Conservation (phyloP, 177 flowering plant species). For the Vitis hybrid region DNA sequence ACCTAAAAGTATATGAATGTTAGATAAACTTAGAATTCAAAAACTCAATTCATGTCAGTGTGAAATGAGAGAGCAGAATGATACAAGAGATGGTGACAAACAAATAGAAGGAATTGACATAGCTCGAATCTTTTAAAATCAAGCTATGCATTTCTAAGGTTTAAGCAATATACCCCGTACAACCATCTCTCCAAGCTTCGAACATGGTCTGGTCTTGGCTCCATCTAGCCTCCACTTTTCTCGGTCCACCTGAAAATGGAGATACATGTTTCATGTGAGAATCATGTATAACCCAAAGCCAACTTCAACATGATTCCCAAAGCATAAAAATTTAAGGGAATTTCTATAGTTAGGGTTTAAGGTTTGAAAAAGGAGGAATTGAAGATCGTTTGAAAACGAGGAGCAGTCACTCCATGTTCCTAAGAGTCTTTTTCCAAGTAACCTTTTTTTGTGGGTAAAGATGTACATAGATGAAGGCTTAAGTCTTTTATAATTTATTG, state of each 20-base stretch:
- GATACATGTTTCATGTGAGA: neutral
- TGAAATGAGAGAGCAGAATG: neutral
- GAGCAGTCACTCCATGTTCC: too few relatives aligned
- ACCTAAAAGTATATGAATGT: slow-evolving; percentile 40
- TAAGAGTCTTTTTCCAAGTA: too few relatives aligned
- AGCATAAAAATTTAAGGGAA: neutral
- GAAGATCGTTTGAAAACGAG: too few relatives aligned
- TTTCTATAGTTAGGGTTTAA: too few relatives aligned
- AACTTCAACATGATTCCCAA: neutral
- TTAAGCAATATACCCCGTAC: slow-evolving; percentile 65
- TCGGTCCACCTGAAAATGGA: slow-evolving; percentile 77
- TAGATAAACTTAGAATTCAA: neutral
- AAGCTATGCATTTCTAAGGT: neutral
- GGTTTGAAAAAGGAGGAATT: too few relatives aligned
- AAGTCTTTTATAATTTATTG: too few relatives aligned
- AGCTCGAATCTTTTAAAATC: neutral
- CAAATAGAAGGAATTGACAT: neutral
- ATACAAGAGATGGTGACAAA: neutral
- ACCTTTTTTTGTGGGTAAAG: too few relatives aligned
- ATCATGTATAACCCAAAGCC: neutral
- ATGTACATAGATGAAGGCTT: too few relatives aligned
- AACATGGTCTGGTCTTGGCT: slow-evolving; percentile 70
- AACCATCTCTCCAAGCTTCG: slow-evolving; percentile 83
- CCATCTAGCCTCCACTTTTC: slow-evolving; percentile 65
- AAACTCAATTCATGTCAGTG: neutral